These are phyloP conservation scores for Aphanomyces stellatus DNA, from an alignment of 352 stramenopile species.

Conservation along the genomic window DNA sequence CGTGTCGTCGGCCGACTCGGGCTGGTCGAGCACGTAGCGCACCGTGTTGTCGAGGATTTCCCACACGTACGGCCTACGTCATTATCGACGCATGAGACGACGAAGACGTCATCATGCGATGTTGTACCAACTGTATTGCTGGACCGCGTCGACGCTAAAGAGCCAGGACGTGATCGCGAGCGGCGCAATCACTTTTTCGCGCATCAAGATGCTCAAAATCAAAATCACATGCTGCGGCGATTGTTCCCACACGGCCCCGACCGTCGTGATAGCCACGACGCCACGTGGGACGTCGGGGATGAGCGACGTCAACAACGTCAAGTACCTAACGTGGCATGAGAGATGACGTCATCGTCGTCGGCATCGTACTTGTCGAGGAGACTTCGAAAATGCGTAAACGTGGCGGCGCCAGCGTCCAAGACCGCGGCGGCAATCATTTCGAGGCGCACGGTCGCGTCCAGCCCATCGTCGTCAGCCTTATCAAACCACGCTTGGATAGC, in stretches of 20 bases:
- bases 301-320: neutral
- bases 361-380: slow-evolving; percentile 70
- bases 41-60: slow-evolving; percentile 67
- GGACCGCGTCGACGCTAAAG: slow-evolving; percentile 65
- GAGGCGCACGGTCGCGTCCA: slow-evolving; percentile 39
- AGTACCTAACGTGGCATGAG: neutral
- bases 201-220: slow-evolving; percentile 75
- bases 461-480: slow-evolving; percentile 32
- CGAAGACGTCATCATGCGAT: neutral
- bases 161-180: slow-evolving; percentile 73
- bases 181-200: slow-evolving; percentile 47
- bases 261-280: slow-evolving; percentile 3
- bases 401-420: slow-evolving; percentile 62
- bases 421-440: slow-evolving; percentile 74
- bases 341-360: neutral
- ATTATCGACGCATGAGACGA: neutral
- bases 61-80: slow-evolving; percentile 60
- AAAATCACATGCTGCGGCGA: slow-evolving; percentile 76
- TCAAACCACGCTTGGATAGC: slow-evolving; percentile 56
- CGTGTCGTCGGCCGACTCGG: slow-evolving; percentile 30
- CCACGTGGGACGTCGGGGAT: neutral
- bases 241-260: slow-evolving; percentile 31
- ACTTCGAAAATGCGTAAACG: slow-evolving; percentile 74
- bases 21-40: slow-evolving; percentile 25
- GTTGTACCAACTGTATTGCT: slow-evolving; percentile 73